Percentiles rank a stretch among this genome's conserved stretches.
Evolutionary conservation across 345 rosid genomes (phyloP).

Genomic region (Barbarea vulgaris): DNA sequence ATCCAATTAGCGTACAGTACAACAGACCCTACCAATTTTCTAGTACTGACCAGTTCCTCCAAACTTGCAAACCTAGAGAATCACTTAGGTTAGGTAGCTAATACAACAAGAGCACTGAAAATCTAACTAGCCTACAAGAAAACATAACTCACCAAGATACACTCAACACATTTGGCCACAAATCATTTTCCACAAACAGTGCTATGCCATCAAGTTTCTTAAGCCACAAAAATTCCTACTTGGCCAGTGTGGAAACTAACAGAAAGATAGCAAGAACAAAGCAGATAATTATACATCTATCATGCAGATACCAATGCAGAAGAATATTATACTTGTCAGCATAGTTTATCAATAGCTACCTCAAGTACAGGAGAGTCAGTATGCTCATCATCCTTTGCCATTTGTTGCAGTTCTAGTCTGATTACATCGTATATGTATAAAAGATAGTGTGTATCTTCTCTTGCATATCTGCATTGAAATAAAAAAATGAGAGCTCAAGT

Average conservation of each 20-base stretch:
- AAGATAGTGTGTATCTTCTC: constrained; percentile 96
- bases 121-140: not conserved
- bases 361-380: constrained; percentile 65
- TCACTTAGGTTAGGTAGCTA: constrained; percentile 13
- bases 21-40: not conserved
- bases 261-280: constrained; percentile 10
- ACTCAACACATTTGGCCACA: constrained; percentile 5
- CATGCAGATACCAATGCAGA: constrained; percentile 7
- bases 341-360: constrained; percentile 48
- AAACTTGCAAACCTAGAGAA: constrained; percentile 3
- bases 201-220: constrained; percentile 9
- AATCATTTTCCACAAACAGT: constrained; percentile 14
- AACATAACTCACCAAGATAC: constrained; percentile 1
- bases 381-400: constrained; percentile 51
- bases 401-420: constrained; percentile 51
- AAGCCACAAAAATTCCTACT: constrained; percentile 15
- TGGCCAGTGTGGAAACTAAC: constrained; percentile 8
- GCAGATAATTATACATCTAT: not conserved
- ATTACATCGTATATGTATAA: constrained; percentile 79
- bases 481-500: constrained; percentile 11
- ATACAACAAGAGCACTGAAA: not conserved
- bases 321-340: constrained; percentile 5
- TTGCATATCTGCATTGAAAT: constrained; percentile 74
- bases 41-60: not conserved
- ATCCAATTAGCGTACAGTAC: not conserved